Evolutionary conservation across 805 yeast genomes (phyloP), one percentile per base, ranked within the genome.

Genomic region (Saturnispora sanitii): DNA sequence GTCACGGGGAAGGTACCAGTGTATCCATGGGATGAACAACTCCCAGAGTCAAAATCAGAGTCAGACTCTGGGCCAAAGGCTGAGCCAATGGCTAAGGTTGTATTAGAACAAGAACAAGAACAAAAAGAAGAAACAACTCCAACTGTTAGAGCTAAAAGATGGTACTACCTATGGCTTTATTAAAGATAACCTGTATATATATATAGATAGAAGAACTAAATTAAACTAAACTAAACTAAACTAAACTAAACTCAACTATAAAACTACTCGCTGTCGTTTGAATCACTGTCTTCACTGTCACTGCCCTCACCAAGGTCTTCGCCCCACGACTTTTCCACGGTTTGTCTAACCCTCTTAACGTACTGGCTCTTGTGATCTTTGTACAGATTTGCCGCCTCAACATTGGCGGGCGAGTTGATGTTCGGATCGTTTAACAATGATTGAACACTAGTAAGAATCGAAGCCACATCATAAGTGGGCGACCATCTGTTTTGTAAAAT

Each of bases 401-500:
- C 97, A 53, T 92, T 92, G 2, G 98, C 98, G 1, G 98, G 98
- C 19, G 95, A 83, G 39, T 88, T 79, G 36, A 88, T 94, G 58
- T 92, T 92, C 15, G 98, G 98, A 58, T 92, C 98, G 62, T 92
- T 92, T 51, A 92, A 68, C 47, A 92, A 70, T 42, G 88, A 79
- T 60, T 92, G 98, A 44, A 92, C 79, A 21, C 95, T 84, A 1
- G 98, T 92, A 51, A 92, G 69, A 42, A 92, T 90, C 11, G 95
- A 86, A 9, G 95, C 87, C 29, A 92, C 98, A 56, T 92, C 98
- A 57, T 90, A 92, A 1, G 98, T 92, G 11, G 98, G 98, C 20
- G 95, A 82, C 98, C 98, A 92, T 58, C 97, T 72, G 65, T 90
- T 92, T 59, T 92, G 98, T 50, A 92, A 67, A 50, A 92, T 92